These are phyloP conservation scores for Stygiomarasmius scandens DNA, from an alignment of 1,284 basidiomycete species.

Conservation along the genomic window DNA sequence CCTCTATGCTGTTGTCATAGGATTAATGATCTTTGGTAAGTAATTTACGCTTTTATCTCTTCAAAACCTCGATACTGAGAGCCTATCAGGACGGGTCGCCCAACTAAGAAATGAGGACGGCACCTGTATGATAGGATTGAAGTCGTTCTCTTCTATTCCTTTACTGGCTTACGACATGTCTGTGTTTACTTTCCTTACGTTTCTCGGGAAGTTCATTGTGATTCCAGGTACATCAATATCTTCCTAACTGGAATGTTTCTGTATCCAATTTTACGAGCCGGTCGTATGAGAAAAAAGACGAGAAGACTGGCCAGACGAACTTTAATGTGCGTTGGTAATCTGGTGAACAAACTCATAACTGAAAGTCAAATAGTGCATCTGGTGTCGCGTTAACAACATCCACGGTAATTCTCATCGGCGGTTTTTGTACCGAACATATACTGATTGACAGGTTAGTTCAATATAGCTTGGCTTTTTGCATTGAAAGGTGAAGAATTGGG, in stretches of 20 bases:
- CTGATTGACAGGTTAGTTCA: constrained; percentile 24
- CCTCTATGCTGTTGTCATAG: constrained; percentile 34
- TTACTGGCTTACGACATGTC: constrained; percentile 46
- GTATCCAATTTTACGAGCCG: constrained; percentile 38
- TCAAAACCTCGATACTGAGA: neutral
- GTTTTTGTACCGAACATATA: neutral
- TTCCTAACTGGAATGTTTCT: constrained; percentile 47
- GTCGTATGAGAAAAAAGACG: constrained; percentile 32
- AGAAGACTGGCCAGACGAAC: constrained; percentile 38
- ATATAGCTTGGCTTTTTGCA: constrained; percentile 45
- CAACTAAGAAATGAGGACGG: constrained; percentile 33
- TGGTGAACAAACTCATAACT: neutral
- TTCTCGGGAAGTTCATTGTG: neutral
- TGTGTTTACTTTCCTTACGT: constrained; percentile 17
- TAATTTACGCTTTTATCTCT: neutral
- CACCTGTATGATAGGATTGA: constrained; percentile 47
- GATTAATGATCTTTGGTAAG: constrained; percentile 34
- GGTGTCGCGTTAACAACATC: constrained; percentile 43
- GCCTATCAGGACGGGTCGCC: constrained; percentile 35
- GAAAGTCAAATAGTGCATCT: constrained; percentile 32
- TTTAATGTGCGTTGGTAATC: constrained; percentile 27
- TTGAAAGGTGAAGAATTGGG: constrained; percentile 46
- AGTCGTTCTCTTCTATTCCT: constrained; percentile 38
- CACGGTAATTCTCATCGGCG: constrained; percentile 18
- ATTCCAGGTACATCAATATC: constrained; percentile 35